Conservation (phyloP, 768 basidiomycete species). For the Tricholoma hemisulphureum region DNA sequence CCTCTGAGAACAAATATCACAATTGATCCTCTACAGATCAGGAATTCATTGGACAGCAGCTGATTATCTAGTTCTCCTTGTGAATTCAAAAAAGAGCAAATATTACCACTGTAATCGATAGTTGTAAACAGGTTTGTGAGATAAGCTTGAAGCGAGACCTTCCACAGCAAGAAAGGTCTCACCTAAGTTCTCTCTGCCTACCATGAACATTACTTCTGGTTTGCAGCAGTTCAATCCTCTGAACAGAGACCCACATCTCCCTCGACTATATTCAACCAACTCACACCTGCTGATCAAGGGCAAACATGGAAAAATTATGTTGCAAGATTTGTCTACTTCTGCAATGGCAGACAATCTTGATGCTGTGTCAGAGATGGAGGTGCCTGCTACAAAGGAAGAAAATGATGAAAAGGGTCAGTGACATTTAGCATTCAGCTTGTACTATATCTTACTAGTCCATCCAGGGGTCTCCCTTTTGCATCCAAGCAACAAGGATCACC, state of each 20-base stretch:
- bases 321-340: not conserved
- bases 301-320: not conserved
- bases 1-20: not conserved
- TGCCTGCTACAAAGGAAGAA: not conserved
- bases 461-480: not conserved
- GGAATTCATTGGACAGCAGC: not conserved
- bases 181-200: not conserved
- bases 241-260: no score
- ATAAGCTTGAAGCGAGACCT: not conserved
- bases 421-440: not conserved
- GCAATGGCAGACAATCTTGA: not conserved
- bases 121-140: not conserved
- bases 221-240: no score
- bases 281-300: no score
- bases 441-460: not conserved
- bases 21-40: not conserved
- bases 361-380: not conserved
- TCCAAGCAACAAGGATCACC: not conserved
- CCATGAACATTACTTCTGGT: no score
- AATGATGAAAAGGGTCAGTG: not conserved
- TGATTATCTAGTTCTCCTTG: not conserved
- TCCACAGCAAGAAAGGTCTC: not conserved
- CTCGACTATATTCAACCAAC: no score
- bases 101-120: not conserved
- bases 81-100: no score